These are phyloP conservation scores for Orbilia oligospora DNA, from an alignment of 2,329 filamentous ascomycete genomes.

Conservation along the genomic window DNA sequence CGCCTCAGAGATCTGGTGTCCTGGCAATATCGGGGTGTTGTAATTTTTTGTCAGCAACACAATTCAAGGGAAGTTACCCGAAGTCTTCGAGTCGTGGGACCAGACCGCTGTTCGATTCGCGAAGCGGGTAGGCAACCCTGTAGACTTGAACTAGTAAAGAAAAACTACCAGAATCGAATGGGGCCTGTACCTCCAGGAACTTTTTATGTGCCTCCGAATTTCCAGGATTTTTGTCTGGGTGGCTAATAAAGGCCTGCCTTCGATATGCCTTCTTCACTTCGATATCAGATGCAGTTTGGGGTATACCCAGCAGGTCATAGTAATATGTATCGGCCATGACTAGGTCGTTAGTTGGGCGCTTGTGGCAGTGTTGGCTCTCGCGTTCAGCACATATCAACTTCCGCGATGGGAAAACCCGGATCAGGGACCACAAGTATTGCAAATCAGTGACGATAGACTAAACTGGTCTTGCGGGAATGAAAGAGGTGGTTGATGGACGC, in stretches of 20 bases:
- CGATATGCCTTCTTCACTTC: slow-evolving; percentile 49
- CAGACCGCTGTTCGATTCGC: not conserved
- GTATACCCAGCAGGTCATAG: slow-evolving; percentile 38
- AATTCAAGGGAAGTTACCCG: not conserved
- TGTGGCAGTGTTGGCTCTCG: slow-evolving; percentile 10
- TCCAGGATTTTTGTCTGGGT: slow-evolving; percentile 48
- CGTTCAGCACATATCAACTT: slow-evolving; percentile 20
- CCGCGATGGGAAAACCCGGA: not conserved
- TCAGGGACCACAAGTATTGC: not conserved
- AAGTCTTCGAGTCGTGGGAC: not conserved
- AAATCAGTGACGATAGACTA: slow-evolving; percentile 7
- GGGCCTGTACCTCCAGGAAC: slow-evolving; percentile 40
- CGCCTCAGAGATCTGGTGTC: slow-evolving; percentile 43
- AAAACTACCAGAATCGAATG: not conserved
- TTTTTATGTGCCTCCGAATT: slow-evolving; percentile 32
- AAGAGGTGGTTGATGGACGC: not conserved
- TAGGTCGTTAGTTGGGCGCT: not conserved
- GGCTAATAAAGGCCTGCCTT: slow-evolving; percentile 40
- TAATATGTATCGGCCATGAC: slow-evolving; percentile 45
- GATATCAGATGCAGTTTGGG: slow-evolving; percentile 28
- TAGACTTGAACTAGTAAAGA: not conserved
- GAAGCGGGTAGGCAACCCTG: not conserved
- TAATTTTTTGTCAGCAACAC: slow-evolving; percentile 40
- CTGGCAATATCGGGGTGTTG: slow-evolving; percentile 10
- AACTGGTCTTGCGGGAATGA: not conserved